Evolutionary conservation across 495 filamentous ascomycete genomes (phyloP).

Genomic region (Penicillium fimorum): DNA sequence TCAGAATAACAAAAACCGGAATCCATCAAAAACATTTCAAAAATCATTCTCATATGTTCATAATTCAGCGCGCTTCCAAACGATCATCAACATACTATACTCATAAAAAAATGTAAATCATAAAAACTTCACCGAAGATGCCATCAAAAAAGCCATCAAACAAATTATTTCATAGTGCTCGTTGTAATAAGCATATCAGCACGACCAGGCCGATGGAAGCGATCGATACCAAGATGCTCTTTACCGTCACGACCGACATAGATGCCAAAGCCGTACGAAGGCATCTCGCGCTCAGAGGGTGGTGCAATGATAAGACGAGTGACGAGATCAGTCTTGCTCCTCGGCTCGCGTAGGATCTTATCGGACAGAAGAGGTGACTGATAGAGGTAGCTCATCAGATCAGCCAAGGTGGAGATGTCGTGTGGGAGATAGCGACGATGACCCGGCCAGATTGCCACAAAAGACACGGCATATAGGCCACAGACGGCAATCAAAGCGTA

Average conservation of each 20-base stretch:
- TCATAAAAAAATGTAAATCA: constrained; percentile 19
- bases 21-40: not conserved
- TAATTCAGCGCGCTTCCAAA: not conserved
- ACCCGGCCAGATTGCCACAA: constrained; percentile 57
- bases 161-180: constrained; percentile 30
- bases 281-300: constrained; percentile 46
- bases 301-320: constrained; percentile 55
- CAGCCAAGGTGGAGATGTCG: constrained; percentile 65
- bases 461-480: constrained; percentile 62
- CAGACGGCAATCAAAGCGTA: constrained; percentile 66
- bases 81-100: constrained; percentile 9
- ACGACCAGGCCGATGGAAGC: constrained; percentile 48
- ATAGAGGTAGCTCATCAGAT: constrained; percentile 74
- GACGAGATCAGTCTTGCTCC: constrained; percentile 60
- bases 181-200: constrained; percentile 48
- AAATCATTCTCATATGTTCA: not conserved
- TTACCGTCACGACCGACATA: constrained; percentile 59
- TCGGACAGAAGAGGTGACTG: constrained; percentile 67
- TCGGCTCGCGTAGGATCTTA: constrained; percentile 58
- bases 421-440: constrained; percentile 64
- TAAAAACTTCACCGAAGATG: constrained; percentile 5
- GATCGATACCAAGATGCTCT: constrained; percentile 66
- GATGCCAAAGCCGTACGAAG: constrained; percentile 61
- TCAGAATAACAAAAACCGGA: constrained; percentile 1
- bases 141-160: not conserved